Evolutionary conservation across 352 stramenopile species (phyloP).

Genomic region (Phytopythium montanum): DNA sequence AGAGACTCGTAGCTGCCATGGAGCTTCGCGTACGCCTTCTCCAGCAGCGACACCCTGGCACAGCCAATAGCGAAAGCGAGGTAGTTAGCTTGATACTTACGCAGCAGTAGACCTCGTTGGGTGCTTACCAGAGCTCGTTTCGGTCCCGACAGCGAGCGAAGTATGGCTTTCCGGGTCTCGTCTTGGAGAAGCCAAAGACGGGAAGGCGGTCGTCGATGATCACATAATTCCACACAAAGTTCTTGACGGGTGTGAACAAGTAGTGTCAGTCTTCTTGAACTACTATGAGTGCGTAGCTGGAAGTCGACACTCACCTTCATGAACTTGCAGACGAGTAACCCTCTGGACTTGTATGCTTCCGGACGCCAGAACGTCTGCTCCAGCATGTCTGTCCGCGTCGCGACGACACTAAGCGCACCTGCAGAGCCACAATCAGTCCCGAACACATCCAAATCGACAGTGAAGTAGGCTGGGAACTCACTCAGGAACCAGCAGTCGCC

Average conservation of each 20-base stretch:
- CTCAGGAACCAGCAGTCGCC: conserved; percentile 93
- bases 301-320: conserved; percentile 72
- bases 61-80: neutral
- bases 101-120: neutral
- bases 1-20: conserved; percentile 87
- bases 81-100: neutral
- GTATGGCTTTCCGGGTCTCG: conserved; percentile 75
- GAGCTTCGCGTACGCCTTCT: conserved; percentile 94
- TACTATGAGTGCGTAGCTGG: neutral
- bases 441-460: neutral
- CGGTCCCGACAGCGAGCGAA: conserved; percentile 81
- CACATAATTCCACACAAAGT: conserved; percentile 91
- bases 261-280: neutral
- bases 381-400: conserved; percentile 73
- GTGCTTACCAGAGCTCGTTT: conserved; percentile 81
- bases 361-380: conserved; percentile 78
- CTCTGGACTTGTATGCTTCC: conserved; percentile 69
- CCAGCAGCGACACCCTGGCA: conserved; percentile 82
- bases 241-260: conserved; percentile 25
- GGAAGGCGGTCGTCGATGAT: conserved; percentile 88
- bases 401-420: conserved; percentile 87
- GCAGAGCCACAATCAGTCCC: neutral
- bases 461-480: conserved; percentile 20
- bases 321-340: conserved; percentile 88
- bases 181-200: conserved; percentile 81